Base-by-base conservation (phyloP, 805 yeast genomes). In the Tetrapisispora fleetii region DNA sequence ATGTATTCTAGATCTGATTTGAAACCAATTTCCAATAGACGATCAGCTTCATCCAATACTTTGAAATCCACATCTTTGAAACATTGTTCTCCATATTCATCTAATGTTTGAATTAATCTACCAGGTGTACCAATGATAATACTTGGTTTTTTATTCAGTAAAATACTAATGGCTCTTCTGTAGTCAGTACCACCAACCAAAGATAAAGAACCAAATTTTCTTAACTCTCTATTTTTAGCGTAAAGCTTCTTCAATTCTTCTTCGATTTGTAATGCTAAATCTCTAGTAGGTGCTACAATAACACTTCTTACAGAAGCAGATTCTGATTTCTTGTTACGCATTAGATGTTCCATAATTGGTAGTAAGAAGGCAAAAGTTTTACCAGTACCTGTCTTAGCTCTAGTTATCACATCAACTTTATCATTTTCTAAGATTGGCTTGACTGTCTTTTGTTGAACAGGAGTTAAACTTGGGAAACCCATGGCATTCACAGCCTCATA, bases 311-410 rank as follows among this genome's bases (percentile, higher is more conserved):
- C 83, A 50, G 67, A 64, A 28, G 33, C 17, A 5, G 63, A 59
- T 17, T 55, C 50, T 16, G 62, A 66, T 2, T 50, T 50, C 48
- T 58, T 62, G 44, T 55, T 62, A 50, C 55, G 69, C 54, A 60
- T 69, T 67, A 59, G 70, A 54, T 78, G 75, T 60, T 87, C 84
- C 42, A 87, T 68, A 13, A 85, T 69, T 2, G 96, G 96, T 40
- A 90, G 71, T 51, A 90, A 83, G 64, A 87, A 89, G 0, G 96
- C 95, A 53, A 85, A 79, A 0, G 97, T 89, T 65, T 89, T 89
- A 59, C 97, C 97, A 2, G 97, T 89, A 63, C 97, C 97, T 3
- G 97, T 89, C 64, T 87, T 87, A 27, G 97, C 96, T 58, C 95
- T 75, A 37, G 88, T 89, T 21, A 89, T 87, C 40, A 87, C 72